phyloP scores from a whole-genome alignment of 108 stramenopile genomes.

The Nitzschia sp. region DNA sequence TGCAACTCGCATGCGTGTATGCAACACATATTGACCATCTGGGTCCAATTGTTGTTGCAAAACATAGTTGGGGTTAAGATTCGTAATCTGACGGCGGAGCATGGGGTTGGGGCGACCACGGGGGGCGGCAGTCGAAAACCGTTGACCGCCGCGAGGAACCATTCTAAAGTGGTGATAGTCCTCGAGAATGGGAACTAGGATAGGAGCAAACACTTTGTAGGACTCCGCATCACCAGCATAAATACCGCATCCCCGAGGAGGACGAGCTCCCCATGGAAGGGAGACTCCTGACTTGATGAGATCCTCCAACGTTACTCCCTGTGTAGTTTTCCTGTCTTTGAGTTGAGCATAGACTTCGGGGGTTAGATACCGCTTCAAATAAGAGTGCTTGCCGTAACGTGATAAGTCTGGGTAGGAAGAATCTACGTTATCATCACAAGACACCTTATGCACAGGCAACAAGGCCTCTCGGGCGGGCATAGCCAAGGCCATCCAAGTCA shows the following conservation, averaged over 20 bases:
- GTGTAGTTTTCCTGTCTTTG: constrained; percentile 47
- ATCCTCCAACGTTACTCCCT: constrained; percentile 69
- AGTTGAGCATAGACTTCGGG: constrained; percentile 57
- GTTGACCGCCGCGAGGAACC: constrained; percentile 10
- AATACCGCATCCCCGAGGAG: constrained; percentile 81
- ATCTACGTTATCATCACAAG: constrained; percentile 16
- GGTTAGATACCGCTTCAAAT: constrained; percentile 70
- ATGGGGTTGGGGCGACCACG: constrained; percentile 22
- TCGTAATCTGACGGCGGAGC: constrained; percentile 60
- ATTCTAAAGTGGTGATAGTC: constrained; percentile 58
- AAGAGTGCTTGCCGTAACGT: constrained; percentile 45
- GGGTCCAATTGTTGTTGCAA: constrained; percentile 68
- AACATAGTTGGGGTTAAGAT: constrained; percentile 63
- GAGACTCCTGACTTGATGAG: constrained; percentile 62
- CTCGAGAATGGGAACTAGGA: constrained; percentile 75
- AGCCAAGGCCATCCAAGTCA: constrained; percentile 16
- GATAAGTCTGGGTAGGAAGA: constrained; percentile 47
- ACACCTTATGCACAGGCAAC: constrained; percentile 8
- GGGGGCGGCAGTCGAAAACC: constrained; percentile 6
- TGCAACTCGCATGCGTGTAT: constrained; percentile 87
- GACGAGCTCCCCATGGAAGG: constrained; percentile 70
- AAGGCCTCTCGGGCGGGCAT: constrained; percentile 2
- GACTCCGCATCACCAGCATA: constrained; percentile 88
- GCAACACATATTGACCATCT: constrained; percentile 78
- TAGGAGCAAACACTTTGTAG: constrained; percentile 68